Evolutionary conservation across 306 rosid species (phyloP).

Genomic region (Elaeagnus macrophylla): DNA sequence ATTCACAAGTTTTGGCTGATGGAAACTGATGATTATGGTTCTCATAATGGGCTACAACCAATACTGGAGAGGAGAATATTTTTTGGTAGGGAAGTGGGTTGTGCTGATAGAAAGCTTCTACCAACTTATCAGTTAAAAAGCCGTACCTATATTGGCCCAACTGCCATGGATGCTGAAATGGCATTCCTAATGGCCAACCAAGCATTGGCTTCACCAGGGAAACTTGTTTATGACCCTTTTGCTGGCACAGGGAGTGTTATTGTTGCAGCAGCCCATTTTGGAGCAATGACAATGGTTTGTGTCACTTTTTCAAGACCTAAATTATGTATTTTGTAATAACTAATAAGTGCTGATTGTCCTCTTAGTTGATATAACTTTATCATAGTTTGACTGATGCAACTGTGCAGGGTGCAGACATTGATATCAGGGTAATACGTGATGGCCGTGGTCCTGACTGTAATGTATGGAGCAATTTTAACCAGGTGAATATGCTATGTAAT

Average conservation of each 20-base stretch:
- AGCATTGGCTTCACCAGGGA: conserved; percentile 67
- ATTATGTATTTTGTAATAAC: background rate
- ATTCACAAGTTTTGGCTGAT: conserved; percentile 85
- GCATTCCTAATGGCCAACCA: conserved; percentile 97
- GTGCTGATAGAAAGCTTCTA: conserved; percentile 75
- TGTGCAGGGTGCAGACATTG: conserved; percentile 95
- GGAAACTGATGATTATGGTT: conserved; percentile 68
- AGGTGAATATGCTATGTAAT: conserved; percentile 40
- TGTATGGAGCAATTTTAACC: conserved; percentile 97
- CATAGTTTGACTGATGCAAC: conserved; percentile 26
- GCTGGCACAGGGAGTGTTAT: conserved; percentile 97
- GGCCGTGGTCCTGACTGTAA: conserved; percentile 97
- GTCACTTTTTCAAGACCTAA: conserved; percentile 12
- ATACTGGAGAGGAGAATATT: conserved; percentile 55
- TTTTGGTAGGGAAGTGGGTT: conserved; percentile 90
- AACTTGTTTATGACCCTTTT: conserved; percentile 83
- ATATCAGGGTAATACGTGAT: conserved; percentile 93
- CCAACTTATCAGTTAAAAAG: conserved; percentile 94
- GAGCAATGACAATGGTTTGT: conserved; percentile 92
- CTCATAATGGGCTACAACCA: conserved; percentile 89
- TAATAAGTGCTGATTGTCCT: conserved; percentile 2
- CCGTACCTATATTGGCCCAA: conserved; percentile 92
- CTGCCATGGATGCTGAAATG: conserved; percentile 99
- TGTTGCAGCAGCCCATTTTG: conserved; percentile 86
- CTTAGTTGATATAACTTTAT: conserved; percentile 11